Conservation (phyloP, 352 stramenopile species). For the Phytophthora cryptogea region DNA sequence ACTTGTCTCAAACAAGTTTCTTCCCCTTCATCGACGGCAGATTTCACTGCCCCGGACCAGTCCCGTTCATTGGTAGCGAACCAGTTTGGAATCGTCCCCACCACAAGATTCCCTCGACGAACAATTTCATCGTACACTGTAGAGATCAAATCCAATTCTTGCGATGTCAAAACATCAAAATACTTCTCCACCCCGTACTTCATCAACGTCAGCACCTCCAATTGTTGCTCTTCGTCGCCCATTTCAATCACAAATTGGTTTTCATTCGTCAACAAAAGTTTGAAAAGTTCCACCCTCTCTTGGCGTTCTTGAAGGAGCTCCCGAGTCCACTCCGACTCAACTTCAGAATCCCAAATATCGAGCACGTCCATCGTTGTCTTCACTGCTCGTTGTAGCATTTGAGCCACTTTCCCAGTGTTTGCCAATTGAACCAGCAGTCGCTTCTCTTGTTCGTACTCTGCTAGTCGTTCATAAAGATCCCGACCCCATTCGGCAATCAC, state of each 20-base stretch:
- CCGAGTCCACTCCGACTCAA: not conserved
- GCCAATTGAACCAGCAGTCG: conserved; percentile 20
- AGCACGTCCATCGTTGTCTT: not conserved
- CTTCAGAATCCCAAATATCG: not conserved
- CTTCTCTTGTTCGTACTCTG: conserved; percentile 12
- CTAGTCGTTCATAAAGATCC: not conserved
- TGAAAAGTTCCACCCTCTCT: not conserved
- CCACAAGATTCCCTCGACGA: not conserved
- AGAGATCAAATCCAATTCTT: conserved; percentile 10
- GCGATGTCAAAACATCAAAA: not conserved
- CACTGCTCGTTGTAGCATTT: conserved; percentile 3
- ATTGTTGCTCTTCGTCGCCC: conserved; percentile 11
- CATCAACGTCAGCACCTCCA: conserved; percentile 19
- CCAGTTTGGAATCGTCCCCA: conserved; percentile 17
- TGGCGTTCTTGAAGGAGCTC: not conserved
- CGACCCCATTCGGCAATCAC: not conserved
- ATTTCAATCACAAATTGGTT: conserved; percentile 4
- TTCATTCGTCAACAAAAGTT: conserved; percentile 6
- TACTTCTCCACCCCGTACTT: conserved; percentile 15
- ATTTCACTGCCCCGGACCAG: not conserved
- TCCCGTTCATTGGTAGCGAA: conserved; percentile 1
- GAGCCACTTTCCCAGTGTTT: conserved; percentile 8
- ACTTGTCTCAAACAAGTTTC: conserved; percentile 6
- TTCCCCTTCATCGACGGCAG: not conserved
- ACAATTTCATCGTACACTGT: conserved; percentile 10